phyloP scores from a whole-genome alignment of 441 rosid genomes.

The Raphanus hybrid region DNA sequence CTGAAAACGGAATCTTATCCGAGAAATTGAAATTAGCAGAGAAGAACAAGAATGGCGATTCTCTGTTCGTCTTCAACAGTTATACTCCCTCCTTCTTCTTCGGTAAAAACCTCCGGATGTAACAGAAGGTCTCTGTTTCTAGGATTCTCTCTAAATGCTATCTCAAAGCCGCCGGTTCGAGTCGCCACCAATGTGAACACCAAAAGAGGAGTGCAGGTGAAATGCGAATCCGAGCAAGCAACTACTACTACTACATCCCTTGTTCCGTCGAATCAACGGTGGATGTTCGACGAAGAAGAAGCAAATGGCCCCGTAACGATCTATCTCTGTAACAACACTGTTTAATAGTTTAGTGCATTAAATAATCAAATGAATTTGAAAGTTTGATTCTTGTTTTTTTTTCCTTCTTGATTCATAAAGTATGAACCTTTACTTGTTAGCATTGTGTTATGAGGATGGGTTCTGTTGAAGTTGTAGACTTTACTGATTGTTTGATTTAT shows the following conservation, averaged over 20 bases:
- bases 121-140: slow-evolving; percentile 45
- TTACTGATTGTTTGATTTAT: neutral
- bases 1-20: slow-evolving; percentile 50
- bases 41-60: slow-evolving; percentile 51
- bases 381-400: neutral
- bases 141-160: slow-evolving; percentile 48
- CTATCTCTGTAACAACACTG: no score
- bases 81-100: slow-evolving; percentile 44
- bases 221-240: slow-evolving; percentile 52
- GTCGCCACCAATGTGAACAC: slow-evolving; percentile 30
- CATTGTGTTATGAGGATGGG: slow-evolving; percentile 5
- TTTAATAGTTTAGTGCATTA: no score
- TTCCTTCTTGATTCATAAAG: neutral
- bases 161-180: slow-evolving; percentile 41
- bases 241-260: slow-evolving; percentile 40
- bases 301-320: slow-evolving; percentile 77
- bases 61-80: slow-evolving; percentile 51
- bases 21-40: slow-evolving; percentile 24
- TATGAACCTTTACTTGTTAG: neutral
- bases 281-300: slow-evolving; percentile 90
- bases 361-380: neutral
- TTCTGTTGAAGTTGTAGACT: slow-evolving; percentile 1
- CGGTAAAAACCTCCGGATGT: slow-evolving; percentile 31
- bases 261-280: slow-evolving; percentile 78
- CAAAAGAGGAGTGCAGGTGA: slow-evolving; percentile 51